Base-by-base conservation (phyloP, 352 stramenopile species). In the Phytopythium delawarense region DNA sequence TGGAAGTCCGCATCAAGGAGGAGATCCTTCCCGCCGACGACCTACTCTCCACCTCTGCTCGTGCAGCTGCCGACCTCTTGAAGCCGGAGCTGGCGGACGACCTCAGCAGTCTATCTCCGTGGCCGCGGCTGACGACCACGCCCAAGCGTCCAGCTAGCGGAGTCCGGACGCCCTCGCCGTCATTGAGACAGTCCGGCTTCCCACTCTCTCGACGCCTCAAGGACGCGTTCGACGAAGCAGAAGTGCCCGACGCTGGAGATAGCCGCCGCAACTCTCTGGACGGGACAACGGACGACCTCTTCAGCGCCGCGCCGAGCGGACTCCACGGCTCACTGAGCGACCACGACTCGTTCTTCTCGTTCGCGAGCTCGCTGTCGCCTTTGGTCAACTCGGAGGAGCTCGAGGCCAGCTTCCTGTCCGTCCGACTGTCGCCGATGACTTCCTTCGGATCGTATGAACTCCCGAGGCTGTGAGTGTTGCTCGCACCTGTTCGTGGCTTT, bases 291-390 rank as follows among this genome's bases (percentile, higher is more conserved):
- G 78, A 74, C 35, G 73, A 78, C 53, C 69, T 78, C 39, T 77
- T 75, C 42, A 84, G 71, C 59, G 72, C 64, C 1, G 23, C 53
- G 6, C 81, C 69, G 7, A 81, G 77, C 37, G 70, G 70, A 37
- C 61, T 75, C 2, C 50, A 63, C 23, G 64, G 68, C 7, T 74
- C 62, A 46, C 71, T 63, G 18, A 72, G 73, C 54, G 82, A 94
- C 44, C 78, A 88, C 39, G 85, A 91, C 63, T 87, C 79, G 39
- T 89, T 93, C 60, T 92, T 92, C 59, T 91, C 84, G 25, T 92
- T 93, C 58, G 81, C 74, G 0, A 88, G 89, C 53, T 81, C 81
- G 30, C 72, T 95, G 1, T 91, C 86, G 7, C 82, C 84, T n/a
- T 67, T 92, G 16, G 67, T 81, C 39, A 61, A 70, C 30, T 59